These are phyloP conservation scores for Linnemannia exigua DNA, from an alignment of 192 early-diverging fungal species.

Conservation along the genomic window DNA sequence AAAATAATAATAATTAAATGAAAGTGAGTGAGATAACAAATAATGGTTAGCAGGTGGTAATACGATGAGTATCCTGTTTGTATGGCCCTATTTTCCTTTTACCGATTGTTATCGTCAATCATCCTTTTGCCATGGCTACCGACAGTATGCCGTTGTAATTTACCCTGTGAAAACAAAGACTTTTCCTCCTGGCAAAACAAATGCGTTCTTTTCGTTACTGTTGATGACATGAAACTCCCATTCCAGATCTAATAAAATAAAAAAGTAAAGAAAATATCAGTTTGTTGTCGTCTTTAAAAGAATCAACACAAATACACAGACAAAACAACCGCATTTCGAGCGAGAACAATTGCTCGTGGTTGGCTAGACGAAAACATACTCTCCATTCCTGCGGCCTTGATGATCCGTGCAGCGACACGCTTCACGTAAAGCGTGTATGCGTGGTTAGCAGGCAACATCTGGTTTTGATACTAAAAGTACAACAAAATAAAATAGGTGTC, in stretches of 20 bases:
- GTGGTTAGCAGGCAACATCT: conserved; percentile 80
- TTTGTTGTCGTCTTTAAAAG: neutral
- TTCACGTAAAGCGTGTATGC: conserved; percentile 75
- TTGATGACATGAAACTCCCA: conserved; percentile 97
- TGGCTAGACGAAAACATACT: conserved; percentile 14
- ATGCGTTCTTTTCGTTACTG: conserved; percentile 88
- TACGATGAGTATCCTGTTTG: neutral
- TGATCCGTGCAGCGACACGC: conserved; percentile 77
- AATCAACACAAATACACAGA: too few species aligned
- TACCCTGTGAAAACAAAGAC: conserved; percentile 96
- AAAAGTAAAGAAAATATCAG: neutral
- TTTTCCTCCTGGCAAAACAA: conserved; percentile 95
- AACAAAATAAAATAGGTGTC: neutral
- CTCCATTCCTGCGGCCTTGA: conserved; percentile 78
- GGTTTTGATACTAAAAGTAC: conserved; percentile 59
- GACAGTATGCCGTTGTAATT: neutral
- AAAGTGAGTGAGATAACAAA: too few species aligned
- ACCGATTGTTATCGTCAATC: too few species aligned
- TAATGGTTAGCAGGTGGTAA: neutral
- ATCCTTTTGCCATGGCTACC: neutral
- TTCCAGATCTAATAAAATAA: conserved; percentile 61
- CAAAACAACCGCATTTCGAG: too few species aligned
- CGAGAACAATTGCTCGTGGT: too few species aligned
- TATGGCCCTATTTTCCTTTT: too few species aligned
- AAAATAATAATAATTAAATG: neutral